Conservation (phyloP, 768 basidiomycete genomes). For the Rhizopogon vesiculosus region DNA sequence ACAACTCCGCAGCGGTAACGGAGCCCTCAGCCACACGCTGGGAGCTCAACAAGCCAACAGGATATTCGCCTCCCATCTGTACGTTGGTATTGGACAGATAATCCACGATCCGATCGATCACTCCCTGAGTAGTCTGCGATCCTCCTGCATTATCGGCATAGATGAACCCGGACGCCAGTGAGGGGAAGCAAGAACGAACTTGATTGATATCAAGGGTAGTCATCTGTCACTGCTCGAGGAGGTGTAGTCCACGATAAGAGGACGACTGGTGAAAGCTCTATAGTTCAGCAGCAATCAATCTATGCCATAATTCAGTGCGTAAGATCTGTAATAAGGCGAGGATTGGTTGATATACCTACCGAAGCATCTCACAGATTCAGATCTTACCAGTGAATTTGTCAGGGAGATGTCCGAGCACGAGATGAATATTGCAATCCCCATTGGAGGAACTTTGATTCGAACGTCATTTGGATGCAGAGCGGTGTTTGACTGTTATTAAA, state of each 20-base stretch:
- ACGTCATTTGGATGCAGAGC: too few relatives aligned
- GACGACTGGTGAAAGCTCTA: background rate
- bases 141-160: slow-evolving; percentile 79
- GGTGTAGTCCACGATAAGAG: background rate
- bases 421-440: too few relatives aligned
- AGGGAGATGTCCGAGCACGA: too few relatives aligned
- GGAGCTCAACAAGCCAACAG: slow-evolving; percentile 49
- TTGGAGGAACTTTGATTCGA: too few relatives aligned
- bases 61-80: slow-evolving; percentile 68
- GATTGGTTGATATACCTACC: too few relatives aligned
- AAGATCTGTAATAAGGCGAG: background rate
- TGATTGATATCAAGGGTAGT: slow-evolving; percentile 39
- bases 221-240: slow-evolving; percentile 9
- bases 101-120: slow-evolving; percentile 56
- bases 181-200: slow-evolving; percentile 60
- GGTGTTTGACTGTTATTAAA: background rate
- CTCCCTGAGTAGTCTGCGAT: slow-evolving; percentile 53
- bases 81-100: slow-evolving; percentile 71
- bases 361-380: too few relatives aligned
- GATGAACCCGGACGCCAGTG: slow-evolving; percentile 53
- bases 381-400: too few relatives aligned
- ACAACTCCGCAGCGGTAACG: slow-evolving; percentile 48
- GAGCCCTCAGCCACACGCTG: slow-evolving; percentile 47
- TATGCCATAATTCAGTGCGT: background rate
- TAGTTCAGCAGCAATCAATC: background rate